Evolutionary conservation across 2,329 filamentous ascomycete species (phyloP).

Genomic region (Colletotrichum camelliae): DNA sequence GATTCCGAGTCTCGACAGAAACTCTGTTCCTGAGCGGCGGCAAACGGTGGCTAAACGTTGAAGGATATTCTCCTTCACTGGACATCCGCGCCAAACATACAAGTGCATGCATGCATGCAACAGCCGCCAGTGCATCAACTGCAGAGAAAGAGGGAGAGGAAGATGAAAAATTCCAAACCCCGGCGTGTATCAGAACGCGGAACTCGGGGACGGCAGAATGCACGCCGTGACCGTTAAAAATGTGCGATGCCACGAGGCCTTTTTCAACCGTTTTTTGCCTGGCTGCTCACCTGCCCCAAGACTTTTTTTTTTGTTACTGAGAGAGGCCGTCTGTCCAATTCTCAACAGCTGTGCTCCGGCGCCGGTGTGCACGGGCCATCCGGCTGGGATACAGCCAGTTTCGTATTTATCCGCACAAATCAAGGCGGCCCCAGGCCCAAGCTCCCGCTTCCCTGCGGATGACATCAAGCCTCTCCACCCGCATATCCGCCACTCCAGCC

Average conservation of each 20-base stretch:
- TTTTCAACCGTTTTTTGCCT: neutral
- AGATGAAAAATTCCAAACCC: neutral
- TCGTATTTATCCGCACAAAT: slow-evolving; percentile 23
- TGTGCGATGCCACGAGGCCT: neutral
- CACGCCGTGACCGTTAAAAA: neutral
- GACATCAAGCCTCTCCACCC: slow-evolving; percentile 21
- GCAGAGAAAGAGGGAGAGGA: neutral
- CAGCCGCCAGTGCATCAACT: neutral
- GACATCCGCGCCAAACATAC: neutral
- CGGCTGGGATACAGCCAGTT: slow-evolving; percentile 7
- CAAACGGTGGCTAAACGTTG: neutral
- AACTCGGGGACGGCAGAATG: slow-evolving; percentile 13
- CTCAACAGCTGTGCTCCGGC: neutral
- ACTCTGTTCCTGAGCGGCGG: neutral
- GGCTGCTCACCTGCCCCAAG: neutral
- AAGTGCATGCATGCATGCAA: neutral
- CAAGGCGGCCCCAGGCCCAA: slow-evolving; percentile 21
- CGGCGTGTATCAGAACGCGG: neutral
- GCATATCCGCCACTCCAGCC: slow-evolving; percentile 18
- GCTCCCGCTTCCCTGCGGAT: slow-evolving; percentile 18
- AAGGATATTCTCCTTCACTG: neutral
- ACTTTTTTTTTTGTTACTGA: neutral
- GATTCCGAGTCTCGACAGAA: neutral
- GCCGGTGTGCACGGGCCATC: slow-evolving; percentile 6
- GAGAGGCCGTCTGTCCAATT: neutral